phyloP scores from a whole-genome alignment of 2,329 filamentous ascomycete species.

The Phaeoacremonium minimum region DNA sequence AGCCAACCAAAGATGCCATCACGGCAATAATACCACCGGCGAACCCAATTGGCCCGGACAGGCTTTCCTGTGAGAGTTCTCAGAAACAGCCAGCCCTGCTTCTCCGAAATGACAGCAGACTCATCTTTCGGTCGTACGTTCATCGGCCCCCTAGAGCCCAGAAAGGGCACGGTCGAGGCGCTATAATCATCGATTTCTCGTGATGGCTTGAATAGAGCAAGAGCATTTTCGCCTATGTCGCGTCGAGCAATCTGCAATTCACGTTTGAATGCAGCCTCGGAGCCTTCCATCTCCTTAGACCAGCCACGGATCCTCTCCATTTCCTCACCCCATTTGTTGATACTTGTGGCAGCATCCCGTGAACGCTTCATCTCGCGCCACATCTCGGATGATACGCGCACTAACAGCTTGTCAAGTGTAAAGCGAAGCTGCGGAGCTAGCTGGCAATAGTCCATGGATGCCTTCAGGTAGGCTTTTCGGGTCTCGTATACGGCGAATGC shows the following conservation, averaged over 20 bases:
- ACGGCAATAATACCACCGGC: slow-evolving; percentile 93
- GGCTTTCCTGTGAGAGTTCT: slow-evolving; percentile 82
- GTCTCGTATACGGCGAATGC: slow-evolving; percentile 94
- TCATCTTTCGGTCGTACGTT: slow-evolving; percentile 53
- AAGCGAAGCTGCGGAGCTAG: slow-evolving; percentile 81
- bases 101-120: slow-evolving; percentile 59
- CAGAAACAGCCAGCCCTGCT: slow-evolving; percentile 92
- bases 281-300: slow-evolving; percentile 89
- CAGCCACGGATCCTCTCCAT: slow-evolving; percentile 91
- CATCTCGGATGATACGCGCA: slow-evolving; percentile 78
- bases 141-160: slow-evolving; percentile 67
- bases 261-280: slow-evolving; percentile 76
- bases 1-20: slow-evolving; percentile 96
- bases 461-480: slow-evolving; percentile 83
- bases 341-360: slow-evolving; percentile 60
- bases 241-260: slow-evolving; percentile 76
- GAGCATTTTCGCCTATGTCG: slow-evolving; percentile 75
- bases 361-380: slow-evolving; percentile 80
- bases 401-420: slow-evolving; percentile 79
- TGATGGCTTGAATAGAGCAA: slow-evolving; percentile 70
- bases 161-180: slow-evolving; percentile 81
- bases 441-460: slow-evolving; percentile 90
- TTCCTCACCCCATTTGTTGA: slow-evolving; percentile 68
- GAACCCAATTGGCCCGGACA: slow-evolving; percentile 81
- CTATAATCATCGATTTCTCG: slow-evolving; percentile 92